These are phyloP conservation scores for Fusarium proliferatum DNA, from an alignment of 2,329 filamentous ascomycete genomes.

Conservation along the genomic window DNA sequence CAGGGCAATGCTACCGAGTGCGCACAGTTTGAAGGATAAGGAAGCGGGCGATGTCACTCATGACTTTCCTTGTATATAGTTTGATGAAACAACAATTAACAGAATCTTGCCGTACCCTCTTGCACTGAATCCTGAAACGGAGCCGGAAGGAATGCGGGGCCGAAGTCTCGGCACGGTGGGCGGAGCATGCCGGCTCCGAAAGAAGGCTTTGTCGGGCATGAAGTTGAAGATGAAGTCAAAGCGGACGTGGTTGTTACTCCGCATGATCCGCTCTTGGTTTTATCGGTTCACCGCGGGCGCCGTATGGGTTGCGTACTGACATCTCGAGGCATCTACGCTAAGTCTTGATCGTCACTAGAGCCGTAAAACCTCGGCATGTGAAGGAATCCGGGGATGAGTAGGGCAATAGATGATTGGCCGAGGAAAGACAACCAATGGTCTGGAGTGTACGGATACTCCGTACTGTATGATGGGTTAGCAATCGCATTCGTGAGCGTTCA, in stretches of 20 bases:
- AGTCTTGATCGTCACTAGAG: conserved; percentile 4
- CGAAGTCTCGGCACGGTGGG: conserved; percentile 12
- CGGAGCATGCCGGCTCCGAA: conserved; percentile 1
- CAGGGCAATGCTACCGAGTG: conserved; percentile 46
- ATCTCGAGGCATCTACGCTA: not conserved
- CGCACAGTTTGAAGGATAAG: conserved; percentile 29
- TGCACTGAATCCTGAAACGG: not conserved
- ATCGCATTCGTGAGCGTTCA: not conserved
- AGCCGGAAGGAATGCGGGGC: conserved; percentile 27
- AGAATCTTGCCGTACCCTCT: not conserved
- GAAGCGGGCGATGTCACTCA: not conserved
- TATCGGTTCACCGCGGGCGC: conserved; percentile 24
- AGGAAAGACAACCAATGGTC: not conserved
- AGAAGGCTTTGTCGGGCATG: not conserved
- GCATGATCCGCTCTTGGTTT: not conserved
- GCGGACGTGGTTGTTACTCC: not conserved
- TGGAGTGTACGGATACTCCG: not conserved
- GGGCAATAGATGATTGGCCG: conserved; percentile 14
- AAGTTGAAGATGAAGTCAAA: not conserved
- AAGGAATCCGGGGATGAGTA: conserved; percentile 17
- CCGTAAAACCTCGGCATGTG: conserved; percentile 15
- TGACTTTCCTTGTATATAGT: conserved; percentile 7
- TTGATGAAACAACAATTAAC: conserved; percentile 6
- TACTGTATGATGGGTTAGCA: not conserved
- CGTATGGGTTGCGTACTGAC: conserved; percentile 1